phyloP scores from a whole-genome alignment of 1,284 basidiomycete genomes.

The Puccinia hordei region DNA sequence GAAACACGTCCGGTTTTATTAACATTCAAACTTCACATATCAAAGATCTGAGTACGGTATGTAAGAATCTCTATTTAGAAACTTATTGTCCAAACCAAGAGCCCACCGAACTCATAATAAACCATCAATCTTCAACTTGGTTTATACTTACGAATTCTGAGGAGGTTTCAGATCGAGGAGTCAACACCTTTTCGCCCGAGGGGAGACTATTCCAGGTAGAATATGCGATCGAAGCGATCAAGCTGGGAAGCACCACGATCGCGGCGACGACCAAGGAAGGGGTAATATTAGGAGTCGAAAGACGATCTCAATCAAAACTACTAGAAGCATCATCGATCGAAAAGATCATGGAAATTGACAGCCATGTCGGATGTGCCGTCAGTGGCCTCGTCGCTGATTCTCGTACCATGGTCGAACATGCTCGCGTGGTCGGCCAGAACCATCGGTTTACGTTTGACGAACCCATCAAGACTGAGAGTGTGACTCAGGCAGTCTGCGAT shows the following conservation, averaged over 20 bases:
- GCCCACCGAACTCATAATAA: not conserved
- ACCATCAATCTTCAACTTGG: not conserved
- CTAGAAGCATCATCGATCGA: constrained; percentile 95
- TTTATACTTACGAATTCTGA: not conserved
- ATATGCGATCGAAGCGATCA: constrained; percentile 98
- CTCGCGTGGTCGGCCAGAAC: constrained; percentile 93
- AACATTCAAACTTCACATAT: not conserved
- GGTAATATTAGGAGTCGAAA: constrained; percentile 93
- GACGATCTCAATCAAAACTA: constrained; percentile 94
- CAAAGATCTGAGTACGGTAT: constrained; percentile 38
- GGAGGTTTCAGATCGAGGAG: constrained; percentile 75
- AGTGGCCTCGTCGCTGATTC: constrained; percentile 97
- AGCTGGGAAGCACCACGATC: constrained; percentile 97
- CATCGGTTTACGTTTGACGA: constrained; percentile 98
- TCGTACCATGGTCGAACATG: constrained; percentile 99
- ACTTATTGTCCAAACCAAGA: not conserved
- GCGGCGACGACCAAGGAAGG: constrained; percentile 74
- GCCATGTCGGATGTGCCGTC: constrained; percentile 96
- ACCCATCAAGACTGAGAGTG: constrained; percentile 92
- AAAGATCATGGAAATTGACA: constrained; percentile 99
- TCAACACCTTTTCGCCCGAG: constrained; percentile 98
- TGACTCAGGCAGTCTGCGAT: constrained; percentile 97
- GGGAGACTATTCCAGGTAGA: constrained; percentile 95
- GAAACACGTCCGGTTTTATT: not conserved
- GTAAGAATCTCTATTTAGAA: not conserved